phyloP scores from a whole-genome alignment of 2,329 filamentous ascomycete genomes.

The Fusarium nurragi region DNA sequence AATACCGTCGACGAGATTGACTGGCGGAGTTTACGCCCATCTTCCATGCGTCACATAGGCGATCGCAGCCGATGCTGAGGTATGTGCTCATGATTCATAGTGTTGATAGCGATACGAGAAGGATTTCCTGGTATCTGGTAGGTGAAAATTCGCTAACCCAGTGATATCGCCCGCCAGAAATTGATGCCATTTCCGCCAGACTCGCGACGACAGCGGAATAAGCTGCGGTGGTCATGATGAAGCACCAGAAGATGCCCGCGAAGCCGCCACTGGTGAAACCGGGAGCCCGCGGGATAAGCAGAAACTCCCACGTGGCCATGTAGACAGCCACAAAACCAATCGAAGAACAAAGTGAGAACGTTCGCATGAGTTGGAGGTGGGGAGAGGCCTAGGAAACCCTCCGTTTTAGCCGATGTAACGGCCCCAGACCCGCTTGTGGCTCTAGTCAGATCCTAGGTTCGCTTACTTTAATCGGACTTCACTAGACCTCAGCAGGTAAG shows the following conservation, averaged over 20 bases:
- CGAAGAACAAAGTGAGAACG: constrained; percentile 24
- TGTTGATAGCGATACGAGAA: constrained; percentile 14
- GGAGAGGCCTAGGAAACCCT: constrained; percentile 19
- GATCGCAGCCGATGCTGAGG: constrained; percentile 22
- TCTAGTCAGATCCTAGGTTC: too few relatives aligned
- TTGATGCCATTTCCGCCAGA: constrained; percentile 28
- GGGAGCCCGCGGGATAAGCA: constrained; percentile 23
- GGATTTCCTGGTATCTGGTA: constrained; percentile 11
- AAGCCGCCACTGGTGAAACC: constrained; percentile 26
- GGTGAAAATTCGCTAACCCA: constrained; percentile 32
- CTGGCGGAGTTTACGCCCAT: constrained; percentile 12
- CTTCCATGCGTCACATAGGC: constrained; percentile 14
- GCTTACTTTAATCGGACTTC: background rate
- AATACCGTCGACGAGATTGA: constrained; percentile 23
- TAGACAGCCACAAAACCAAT: constrained; percentile 30
- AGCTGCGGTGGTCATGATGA: constrained; percentile 2
- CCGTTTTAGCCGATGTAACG: constrained; percentile 4
- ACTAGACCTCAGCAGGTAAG: too few relatives aligned
- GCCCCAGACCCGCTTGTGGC: too few relatives aligned
- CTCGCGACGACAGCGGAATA: constrained; percentile 25
- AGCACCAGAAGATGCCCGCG: constrained; percentile 29
- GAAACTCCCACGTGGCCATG: constrained; percentile 32
- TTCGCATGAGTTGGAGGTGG: constrained; percentile 28
- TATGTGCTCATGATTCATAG: constrained; percentile 28
- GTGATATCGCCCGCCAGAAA: constrained; percentile 24